Conservation (phyloP, 768 basidiomycete species). For the Boletus rufocinnamomeus region DNA sequence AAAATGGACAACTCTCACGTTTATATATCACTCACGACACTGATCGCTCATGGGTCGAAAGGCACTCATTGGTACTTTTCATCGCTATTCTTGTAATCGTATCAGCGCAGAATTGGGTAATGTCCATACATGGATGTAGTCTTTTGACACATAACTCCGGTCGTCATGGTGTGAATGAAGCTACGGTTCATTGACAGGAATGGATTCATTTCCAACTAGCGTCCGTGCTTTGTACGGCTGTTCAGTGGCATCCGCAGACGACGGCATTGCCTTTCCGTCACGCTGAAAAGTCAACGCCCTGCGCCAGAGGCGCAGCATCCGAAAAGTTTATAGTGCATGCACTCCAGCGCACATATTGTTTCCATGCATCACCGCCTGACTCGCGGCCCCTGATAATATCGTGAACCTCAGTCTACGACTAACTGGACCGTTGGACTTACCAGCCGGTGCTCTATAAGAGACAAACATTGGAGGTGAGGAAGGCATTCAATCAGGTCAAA, state of each 20-base stretch:
- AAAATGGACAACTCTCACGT: conserved; percentile 33
- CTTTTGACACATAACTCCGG: conserved; percentile 14
- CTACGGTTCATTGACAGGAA: conserved; percentile 17
- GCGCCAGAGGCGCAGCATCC: conserved; percentile 84
- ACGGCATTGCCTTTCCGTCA: conserved; percentile 28
- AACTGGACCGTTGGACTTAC: conserved; percentile 42
- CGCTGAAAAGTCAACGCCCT: conserved; percentile 82
- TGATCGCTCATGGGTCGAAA: conserved; percentile 33
- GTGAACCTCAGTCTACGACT: conserved; percentile 24
- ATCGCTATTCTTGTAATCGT: conserved; percentile 29
- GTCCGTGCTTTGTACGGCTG: conserved; percentile 11
- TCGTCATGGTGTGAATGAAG: conserved; percentile 31
- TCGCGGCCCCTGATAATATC: conserved; percentile 76
- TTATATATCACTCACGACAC: conserved; percentile 38
- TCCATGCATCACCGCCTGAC: conserved; percentile 98
- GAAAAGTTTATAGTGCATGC: conserved; percentile 94
- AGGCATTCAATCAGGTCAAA: conserved; percentile 15
- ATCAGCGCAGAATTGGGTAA: conserved; percentile 15
- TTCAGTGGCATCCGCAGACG: conserved; percentile 1
- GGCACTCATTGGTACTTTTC: conserved; percentile 13
- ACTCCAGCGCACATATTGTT: conserved; percentile 92
- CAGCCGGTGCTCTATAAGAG: conserved; percentile 73
- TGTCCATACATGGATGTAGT: conserved; percentile 11
- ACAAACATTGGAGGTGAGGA: conserved; percentile 20
- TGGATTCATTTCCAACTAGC: conserved; percentile 12